Evolutionary conservation across 495 filamentous ascomycete genomes (phyloP), one percentile per base, ranked within the genome.

Genomic region (Trichocladium antarcticum): DNA sequence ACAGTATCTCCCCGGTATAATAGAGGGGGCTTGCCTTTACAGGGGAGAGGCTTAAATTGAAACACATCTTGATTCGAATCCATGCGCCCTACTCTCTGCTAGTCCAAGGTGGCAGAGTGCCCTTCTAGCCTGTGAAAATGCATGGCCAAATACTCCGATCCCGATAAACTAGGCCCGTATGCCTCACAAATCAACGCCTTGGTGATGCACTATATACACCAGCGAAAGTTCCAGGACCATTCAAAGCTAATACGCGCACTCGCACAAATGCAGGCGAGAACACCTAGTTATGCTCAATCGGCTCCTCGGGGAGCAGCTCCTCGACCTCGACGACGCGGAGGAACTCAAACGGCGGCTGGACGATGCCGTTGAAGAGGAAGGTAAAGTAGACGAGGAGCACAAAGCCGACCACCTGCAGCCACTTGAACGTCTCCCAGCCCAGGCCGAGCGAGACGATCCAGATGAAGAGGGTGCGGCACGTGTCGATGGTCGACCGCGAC

Each of bases 371-470:
- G 74, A 96, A 98, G 46, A 98, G 59, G 66, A 95, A 96, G 0
- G 92, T 98, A 56, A 92, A 94, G 58, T 95, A 98, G 24, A 98
- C 92, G 19, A 98, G 78, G 46, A 96, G 65, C 0, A 60, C 82
- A 60, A 98, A 98, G 2, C 92, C 92, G 2, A 77, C 63, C 3
- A 98, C 87, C 67, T 98, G 92, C 9, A 98, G 76, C 84, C 89
- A 95, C 69, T 97, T 98, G 78, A 98, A 98, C 9, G 77, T 80
- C 67, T 98, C 92, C 92, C 92, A 98, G 44, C 92, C 89, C 0
- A 98, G 76, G 6, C 84, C 88, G 9, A 98, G 76, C 3, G 86
- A 93, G 15, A 95, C 86, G 22, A 98, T 75, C 92, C 92, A 98
- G 70, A 98, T 97, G 74, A 97, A 97, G 3, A 98, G 76, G 0